A percentile compares a stretch with the other conserved stretches of the same genome.
Conservation (phyloP, 768 basidiomycete genomes). For the Boletus vinaceobasis region DNA sequence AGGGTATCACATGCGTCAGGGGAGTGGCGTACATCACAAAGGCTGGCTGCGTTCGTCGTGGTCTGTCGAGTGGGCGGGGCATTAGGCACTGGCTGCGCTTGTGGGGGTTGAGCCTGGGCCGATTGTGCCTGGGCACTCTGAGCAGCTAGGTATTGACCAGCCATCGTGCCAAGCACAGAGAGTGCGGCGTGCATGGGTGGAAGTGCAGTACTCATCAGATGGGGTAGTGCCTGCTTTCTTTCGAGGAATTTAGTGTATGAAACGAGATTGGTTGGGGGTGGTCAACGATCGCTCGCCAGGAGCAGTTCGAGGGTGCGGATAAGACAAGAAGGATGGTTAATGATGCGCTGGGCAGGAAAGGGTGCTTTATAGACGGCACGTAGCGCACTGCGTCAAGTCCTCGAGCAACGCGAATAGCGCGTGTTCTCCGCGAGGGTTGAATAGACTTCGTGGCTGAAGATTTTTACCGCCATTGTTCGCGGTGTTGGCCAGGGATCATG, state of each 20-base stretch:
- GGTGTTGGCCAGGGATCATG: neutral
- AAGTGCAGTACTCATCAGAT: conserved; percentile 26
- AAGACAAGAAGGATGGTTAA: conserved; percentile 46
- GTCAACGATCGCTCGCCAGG: conserved; percentile 29
- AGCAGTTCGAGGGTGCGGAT: conserved; percentile 26
- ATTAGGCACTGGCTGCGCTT: conserved; percentile 20
- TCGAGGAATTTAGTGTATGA: conserved; percentile 7
- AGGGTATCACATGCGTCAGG: conserved; percentile 3
- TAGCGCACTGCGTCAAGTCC: conserved; percentile 10
- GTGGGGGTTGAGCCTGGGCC: conserved; percentile 22
- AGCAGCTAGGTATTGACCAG: conserved; percentile 34
- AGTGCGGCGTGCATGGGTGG: conserved; percentile 36
- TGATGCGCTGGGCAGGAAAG: conserved; percentile 2
- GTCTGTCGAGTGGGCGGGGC: conserved; percentile 13
- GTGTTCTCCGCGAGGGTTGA: conserved; percentile 30
- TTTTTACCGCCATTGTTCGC: conserved; percentile 14
- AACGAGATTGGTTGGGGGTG: neutral
- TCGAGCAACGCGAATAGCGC: conserved; percentile 28
- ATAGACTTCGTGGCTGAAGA: conserved; percentile 13
- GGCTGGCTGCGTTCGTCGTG: conserved; percentile 28
- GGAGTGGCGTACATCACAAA: conserved; percentile 48
- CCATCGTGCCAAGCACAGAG: conserved; percentile 35
- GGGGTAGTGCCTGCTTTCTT: conserved; percentile 6
- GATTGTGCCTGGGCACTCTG: conserved; percentile 29
- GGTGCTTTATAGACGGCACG: conserved; percentile 26